phyloP scores from a whole-genome alignment of 257 asterid genomes.

The Anisodus acutangulus region DNA sequence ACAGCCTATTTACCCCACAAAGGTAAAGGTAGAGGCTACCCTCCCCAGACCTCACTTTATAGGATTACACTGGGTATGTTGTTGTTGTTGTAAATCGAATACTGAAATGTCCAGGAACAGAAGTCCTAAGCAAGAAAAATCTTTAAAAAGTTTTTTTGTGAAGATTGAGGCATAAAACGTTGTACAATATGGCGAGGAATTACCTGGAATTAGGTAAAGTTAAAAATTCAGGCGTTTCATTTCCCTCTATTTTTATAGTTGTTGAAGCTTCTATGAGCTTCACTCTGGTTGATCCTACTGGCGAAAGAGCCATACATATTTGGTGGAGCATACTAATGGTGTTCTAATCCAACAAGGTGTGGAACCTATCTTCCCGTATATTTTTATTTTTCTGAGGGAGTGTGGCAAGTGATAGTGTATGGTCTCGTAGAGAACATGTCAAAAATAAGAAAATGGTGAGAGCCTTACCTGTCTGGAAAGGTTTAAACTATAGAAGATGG shows the following conservation, averaged over 20 bases:
- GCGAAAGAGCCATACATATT: background rate
- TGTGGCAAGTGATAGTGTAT: background rate
- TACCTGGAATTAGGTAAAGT: background rate
- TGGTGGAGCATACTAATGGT: background rate
- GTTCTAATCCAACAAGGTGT: background rate
- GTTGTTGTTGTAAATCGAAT: background rate
- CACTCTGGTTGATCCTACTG: background rate
- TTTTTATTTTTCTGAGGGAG: background rate
- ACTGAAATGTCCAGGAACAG: background rate
- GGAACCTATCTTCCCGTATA: background rate
- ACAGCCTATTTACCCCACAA: too few relatives aligned
- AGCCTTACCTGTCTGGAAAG: background rate
- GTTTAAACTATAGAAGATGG: background rate
- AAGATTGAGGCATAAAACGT: background rate
- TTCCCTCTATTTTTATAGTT: background rate
- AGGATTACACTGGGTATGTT: too few relatives aligned
- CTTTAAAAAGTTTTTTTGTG: background rate
- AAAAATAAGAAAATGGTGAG: background rate
- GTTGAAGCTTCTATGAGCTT: background rate
- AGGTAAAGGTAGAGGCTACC: too few relatives aligned
- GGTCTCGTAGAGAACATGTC: background rate
- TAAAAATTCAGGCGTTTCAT: background rate
- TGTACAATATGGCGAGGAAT: background rate
- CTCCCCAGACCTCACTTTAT: too few relatives aligned
- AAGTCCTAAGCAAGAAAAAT: background rate